Evolutionary conservation across 192 early-diverging fungal species (phyloP), one percentile per base, ranked within the genome.

Genomic region (Coemansia reversa): DNA sequence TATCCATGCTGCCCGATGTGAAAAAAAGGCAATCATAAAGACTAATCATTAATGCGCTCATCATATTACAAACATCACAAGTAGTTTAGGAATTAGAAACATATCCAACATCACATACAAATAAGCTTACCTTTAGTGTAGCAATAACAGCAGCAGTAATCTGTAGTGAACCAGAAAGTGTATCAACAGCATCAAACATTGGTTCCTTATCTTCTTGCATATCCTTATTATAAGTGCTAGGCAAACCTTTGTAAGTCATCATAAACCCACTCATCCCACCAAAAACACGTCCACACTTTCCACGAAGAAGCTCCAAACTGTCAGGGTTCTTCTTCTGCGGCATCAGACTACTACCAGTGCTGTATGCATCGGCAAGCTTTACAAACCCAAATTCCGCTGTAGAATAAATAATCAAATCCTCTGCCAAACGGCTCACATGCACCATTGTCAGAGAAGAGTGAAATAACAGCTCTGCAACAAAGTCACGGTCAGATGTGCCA

Each of bases 241-340:
- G 94, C 58, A 94, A 83, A 7, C 95, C 97, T 84, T 99, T 99
- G 83, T 93, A 87, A 3, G 94, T 92, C 97, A 99, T 99, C 87
- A 99, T 88, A 71, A 99, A 97, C 6, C 94, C 95, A 51, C 91
- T 72, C 91, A 96, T 89, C 72, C 89, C 87, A 20, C 97, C 97
- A 88, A 96, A 99, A 20, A 95, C 91, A 51, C 97, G 92, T 23
- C 97, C 97, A 66, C 89, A 87, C 72, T 99, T 99, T 54, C 97
- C 97, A 52, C 97, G 91, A 63, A 99, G 83, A 29, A 99, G 86
- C 74, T 99, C 97, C 29, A 96, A 68, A 35, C 89, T 92, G 74
- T 99, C 97, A 7, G 97, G 94, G 84, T 99, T 99, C 87, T 99
- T 99, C 82, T 99, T 99, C 69, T 99, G 97, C 28, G 97, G 97